Percentiles rank a stretch among this genome's conserved stretches.
Evolutionary conservation across 2,329 filamentous ascomycete genomes (phyloP).

Genomic region (Cercospora sp.): DNA sequence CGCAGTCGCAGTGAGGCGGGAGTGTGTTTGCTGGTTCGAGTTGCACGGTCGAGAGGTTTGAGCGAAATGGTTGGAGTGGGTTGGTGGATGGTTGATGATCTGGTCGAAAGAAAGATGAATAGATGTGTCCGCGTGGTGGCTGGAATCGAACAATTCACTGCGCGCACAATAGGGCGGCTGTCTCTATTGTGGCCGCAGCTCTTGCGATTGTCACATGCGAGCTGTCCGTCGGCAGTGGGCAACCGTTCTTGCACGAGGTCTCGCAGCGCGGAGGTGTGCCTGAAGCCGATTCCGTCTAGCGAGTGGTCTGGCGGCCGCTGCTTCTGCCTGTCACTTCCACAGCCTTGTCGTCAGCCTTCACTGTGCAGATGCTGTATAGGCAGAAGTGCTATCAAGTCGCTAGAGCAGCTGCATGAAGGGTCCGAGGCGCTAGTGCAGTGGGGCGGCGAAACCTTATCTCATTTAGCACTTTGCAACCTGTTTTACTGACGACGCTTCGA

Average conservation of each 20-base stretch:
- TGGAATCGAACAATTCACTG: not conserved
- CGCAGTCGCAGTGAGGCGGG: not conserved
- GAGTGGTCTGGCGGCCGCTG: not conserved
- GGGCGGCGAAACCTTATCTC: slow-evolving; percentile 2
- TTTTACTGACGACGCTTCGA: not conserved
- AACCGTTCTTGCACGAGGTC: not conserved
- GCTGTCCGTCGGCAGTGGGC: not conserved
- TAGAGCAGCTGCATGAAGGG: slow-evolving; percentile 6
- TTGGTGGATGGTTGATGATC: not conserved
- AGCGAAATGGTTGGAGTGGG: not conserved
- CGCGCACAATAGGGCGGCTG: slow-evolving; percentile 3
- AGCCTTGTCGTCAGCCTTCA: slow-evolving; percentile 1
- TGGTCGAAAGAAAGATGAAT: not conserved
- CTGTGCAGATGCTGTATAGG: slow-evolving; percentile 3
- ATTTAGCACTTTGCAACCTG: slow-evolving; percentile 1
- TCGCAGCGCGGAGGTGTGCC: not conserved
- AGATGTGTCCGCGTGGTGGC: not conserved
- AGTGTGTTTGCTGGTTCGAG: not conserved
- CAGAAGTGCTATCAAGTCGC: slow-evolving; percentile 6
- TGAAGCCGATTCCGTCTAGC: not conserved
- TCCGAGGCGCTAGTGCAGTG: slow-evolving; percentile 4
- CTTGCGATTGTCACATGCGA: slow-evolving; percentile 9
- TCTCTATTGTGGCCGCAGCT: slow-evolving; percentile 8
- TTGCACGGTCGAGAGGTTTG: not conserved
- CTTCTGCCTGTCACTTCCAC: not conserved